A percentile compares a stretch with the other conserved stretches of the same genome.
Conservation (phyloP, 257 asterid species). For the Solanum appendiculatum region DNA sequence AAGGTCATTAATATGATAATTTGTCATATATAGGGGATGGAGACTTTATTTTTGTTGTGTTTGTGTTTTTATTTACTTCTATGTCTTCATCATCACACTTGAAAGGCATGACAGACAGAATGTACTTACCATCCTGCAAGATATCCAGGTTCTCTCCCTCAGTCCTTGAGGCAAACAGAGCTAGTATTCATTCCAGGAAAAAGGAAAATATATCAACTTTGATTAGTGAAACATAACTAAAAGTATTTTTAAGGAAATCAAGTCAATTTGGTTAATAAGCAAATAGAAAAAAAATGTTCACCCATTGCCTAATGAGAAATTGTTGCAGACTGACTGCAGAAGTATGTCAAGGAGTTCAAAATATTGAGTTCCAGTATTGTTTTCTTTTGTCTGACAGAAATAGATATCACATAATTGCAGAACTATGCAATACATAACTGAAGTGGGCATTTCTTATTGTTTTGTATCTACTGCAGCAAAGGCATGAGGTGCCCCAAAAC, state of each 20-base stretch:
- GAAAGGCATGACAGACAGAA: not conserved
- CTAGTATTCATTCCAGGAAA: not conserved
- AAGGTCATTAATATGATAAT: not conserved
- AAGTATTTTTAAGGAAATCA: not conserved
- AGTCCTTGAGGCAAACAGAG: not conserved
- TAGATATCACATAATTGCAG: not conserved
- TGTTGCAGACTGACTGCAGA: not conserved
- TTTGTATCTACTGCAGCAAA: slow-evolving; percentile 43
- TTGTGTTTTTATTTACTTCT: not conserved
- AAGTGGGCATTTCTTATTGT: not conserved
- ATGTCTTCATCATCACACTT: not conserved
- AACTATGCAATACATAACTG: not conserved
- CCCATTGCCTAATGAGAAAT: not conserved
- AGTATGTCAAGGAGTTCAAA: not conserved
- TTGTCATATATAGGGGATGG: not conserved
- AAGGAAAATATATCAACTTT: not conserved
- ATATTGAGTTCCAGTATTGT: not conserved
- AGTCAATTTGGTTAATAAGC: not conserved
- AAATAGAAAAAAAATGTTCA: not conserved
- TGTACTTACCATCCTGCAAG: not conserved
- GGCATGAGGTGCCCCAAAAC: slow-evolving; percentile 66
- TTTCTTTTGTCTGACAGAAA: not conserved
- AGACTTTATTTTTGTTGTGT: not conserved
- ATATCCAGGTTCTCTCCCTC: not conserved
- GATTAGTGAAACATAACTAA: not conserved